These are phyloP conservation scores for Peniophora sp. DNA, from an alignment of 1,284 basidiomycete species.

Conservation along the genomic window DNA sequence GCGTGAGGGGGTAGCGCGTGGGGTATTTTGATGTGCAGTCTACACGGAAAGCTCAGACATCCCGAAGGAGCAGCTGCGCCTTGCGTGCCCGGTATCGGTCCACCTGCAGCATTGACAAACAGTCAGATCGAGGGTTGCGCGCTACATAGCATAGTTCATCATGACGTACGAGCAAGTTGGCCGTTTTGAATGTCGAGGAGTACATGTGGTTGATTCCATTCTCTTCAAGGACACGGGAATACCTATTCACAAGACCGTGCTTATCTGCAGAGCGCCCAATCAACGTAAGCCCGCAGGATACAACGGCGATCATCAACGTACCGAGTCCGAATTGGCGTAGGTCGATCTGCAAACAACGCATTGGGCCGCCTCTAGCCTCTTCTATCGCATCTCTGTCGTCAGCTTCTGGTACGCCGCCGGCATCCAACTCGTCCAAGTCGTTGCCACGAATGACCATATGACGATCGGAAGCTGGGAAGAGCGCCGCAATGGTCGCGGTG, in stretches of 20 bases:
- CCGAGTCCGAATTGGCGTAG: conserved; percentile 62
- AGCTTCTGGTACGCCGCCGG: conserved; percentile 23
- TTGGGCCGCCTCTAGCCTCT: conserved; percentile 22
- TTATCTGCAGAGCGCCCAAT: conserved; percentile 50
- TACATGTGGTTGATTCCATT: conserved; percentile 79
- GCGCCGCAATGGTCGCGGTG: conserved; percentile 47
- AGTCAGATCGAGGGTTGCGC: too few relatives aligned
- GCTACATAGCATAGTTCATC: too few relatives aligned
- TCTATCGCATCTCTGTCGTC: conserved; percentile 26
- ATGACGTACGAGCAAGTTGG: conserved; percentile 60
- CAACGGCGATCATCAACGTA: conserved; percentile 14
- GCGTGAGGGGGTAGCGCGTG: too few relatives aligned
- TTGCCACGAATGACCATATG: conserved; percentile 68
- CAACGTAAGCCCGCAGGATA: background rate
- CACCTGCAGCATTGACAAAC: too few relatives aligned
- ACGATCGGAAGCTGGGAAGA: conserved; percentile 60
- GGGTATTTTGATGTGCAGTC: too few relatives aligned
- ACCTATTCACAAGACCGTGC: conserved; percentile 69
- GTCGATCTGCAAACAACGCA: conserved; percentile 67
- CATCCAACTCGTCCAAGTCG: conserved; percentile 53
- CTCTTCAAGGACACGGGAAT: conserved; percentile 63
- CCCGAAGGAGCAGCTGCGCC: too few relatives aligned
- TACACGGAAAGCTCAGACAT: too few relatives aligned
- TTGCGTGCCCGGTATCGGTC: too few relatives aligned
- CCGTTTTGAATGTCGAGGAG: conserved; percentile 77